A percentile compares a stretch with the other conserved stretches of the same genome.
These are phyloP conservation scores for Pythium dissotocum DNA, from an alignment of 352 stramenopile genomes.

Conservation along the genomic window DNA sequence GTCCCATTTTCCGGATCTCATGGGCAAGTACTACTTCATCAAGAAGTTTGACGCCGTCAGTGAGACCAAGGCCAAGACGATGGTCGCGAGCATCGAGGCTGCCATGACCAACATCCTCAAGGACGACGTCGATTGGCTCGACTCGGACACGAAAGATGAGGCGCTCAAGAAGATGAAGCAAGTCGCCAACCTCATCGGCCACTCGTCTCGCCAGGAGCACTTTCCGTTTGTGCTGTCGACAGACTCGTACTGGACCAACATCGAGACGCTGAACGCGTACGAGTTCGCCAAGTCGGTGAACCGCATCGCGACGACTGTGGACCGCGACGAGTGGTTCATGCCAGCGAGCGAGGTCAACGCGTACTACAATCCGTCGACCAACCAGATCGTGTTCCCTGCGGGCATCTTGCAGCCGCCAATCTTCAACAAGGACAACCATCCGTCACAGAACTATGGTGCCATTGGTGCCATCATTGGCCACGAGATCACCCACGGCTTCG, in stretches of 20 bases:
- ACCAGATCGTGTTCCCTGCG: constrained; percentile 96
- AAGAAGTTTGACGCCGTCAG: constrained; percentile 86
- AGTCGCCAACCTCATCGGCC: constrained; percentile 75
- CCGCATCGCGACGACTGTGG: constrained; percentile 44
- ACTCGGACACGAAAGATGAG: constrained; percentile 67
- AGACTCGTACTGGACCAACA: constrained; percentile 44
- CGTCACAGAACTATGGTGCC: constrained; percentile 92
- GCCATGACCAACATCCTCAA: constrained; percentile 76
- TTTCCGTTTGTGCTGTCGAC: constrained; percentile 57
- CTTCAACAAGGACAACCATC: constrained; percentile 80
- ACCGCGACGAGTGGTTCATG: constrained; percentile 89
- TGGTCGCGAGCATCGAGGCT: constrained; percentile 86
- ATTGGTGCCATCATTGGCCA: constrained; percentile 94
- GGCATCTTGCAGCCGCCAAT: constrained; percentile 95
- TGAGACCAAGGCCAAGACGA: constrained; percentile 75
- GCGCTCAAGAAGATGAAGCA: constrained; percentile 88
- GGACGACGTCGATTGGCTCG: constrained; percentile 88
- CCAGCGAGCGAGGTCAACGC: constrained; percentile 93
- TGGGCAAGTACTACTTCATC: constrained; percentile 91
- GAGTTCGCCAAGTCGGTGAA: constrained; percentile 46
- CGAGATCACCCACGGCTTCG: constrained; percentile 96
- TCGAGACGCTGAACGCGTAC: constrained; percentile 46
- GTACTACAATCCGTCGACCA: constrained; percentile 69
- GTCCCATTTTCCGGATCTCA: constrained; percentile 52
- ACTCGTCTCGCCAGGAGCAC: constrained; percentile 43